Evolutionary conservation across 768 basidiomycete genomes (phyloP), one percentile per base, ranked within the genome.

Genomic region (Amanita thiersii): DNA sequence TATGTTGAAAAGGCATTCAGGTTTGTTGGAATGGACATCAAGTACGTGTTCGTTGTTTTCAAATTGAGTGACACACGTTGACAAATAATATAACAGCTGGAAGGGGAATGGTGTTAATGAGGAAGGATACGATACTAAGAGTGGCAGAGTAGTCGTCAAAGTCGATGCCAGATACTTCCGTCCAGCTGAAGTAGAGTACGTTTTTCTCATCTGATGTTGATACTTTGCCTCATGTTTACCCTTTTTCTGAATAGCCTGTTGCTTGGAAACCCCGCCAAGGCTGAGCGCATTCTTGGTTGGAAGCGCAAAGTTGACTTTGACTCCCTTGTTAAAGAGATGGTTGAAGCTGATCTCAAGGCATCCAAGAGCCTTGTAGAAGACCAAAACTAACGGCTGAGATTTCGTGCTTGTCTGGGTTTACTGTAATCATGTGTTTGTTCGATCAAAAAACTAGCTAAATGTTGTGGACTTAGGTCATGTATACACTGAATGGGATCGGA

Each of bases 121-220:
- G 60, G 74, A 86, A 50, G 91, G 84, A 39, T 73, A 78, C 42
- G 79, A 90, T 56, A 52, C 64, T 48, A 73, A 81, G 57, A 80
- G 79, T 1, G 78, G 77, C 51, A 79, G 73, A 50, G 72, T 73
- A 25, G 64, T 94, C 37, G 90, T 97, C 53, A 81, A 79, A 54
- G 77, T 97, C 28, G 94, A 98, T 63, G 59, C 84, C 18, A 70
- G 71, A 50, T 94, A 96, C 70, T 96, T 92, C 84, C 85, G 92
- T 60, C 89, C 89, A 6, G 86, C 88, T 14, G 89, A 93, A 78
- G 90, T 94, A 63, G 90, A 94, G 81, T 89, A 54, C 47, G 86
- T 81, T 11, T 48, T 17, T 32, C 32, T 28, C 34, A 25, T 29
- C 19, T 41, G 20, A 19, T 26, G 23, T 5, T 32, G 14, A 18